These are phyloP conservation scores for Cyclospora cayetanensis DNA, from an alignment of 169 alveolate genomes.

Conservation along the genomic window DNA sequence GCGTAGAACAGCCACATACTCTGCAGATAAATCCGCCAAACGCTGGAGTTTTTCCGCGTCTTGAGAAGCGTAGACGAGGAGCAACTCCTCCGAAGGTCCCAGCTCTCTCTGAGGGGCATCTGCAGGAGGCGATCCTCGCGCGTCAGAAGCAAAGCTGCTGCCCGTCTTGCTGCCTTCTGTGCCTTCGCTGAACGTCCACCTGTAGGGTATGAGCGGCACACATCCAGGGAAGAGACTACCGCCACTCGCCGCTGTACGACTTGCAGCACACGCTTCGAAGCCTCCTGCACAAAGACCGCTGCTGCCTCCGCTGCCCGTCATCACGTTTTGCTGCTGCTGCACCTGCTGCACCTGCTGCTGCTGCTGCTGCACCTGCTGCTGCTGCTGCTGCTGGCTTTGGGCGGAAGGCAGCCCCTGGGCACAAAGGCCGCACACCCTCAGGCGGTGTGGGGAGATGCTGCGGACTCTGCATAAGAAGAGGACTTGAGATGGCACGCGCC, in stretches of 20 bases:
- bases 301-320: no score
- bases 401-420: not conserved
- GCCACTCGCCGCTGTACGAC: not conserved
- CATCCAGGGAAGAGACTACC: not conserved
- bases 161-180: not conserved
- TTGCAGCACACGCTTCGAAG: no score
- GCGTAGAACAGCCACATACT: no score
- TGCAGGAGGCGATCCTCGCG: no score
- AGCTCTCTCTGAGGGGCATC: not conserved
- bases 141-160: no score
- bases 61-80: not conserved
- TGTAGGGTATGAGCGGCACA: not conserved
- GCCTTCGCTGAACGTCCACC: not conserved
- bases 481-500: not conserved
- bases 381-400: not conserved
- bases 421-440: not conserved
- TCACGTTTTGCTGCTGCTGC: no score
- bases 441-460: not conserved
- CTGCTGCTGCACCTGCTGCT: not conserved
- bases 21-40: not conserved
- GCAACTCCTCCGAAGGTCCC: not conserved
- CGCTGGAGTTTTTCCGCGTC: not conserved
- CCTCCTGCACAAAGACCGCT: no score
- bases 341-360: not conserved
- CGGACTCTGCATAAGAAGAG: slow-evolving; percentile 22